Conservation (phyloP, 1,284 basidiomycete species). For the Boletus semigastroideus region DNA sequence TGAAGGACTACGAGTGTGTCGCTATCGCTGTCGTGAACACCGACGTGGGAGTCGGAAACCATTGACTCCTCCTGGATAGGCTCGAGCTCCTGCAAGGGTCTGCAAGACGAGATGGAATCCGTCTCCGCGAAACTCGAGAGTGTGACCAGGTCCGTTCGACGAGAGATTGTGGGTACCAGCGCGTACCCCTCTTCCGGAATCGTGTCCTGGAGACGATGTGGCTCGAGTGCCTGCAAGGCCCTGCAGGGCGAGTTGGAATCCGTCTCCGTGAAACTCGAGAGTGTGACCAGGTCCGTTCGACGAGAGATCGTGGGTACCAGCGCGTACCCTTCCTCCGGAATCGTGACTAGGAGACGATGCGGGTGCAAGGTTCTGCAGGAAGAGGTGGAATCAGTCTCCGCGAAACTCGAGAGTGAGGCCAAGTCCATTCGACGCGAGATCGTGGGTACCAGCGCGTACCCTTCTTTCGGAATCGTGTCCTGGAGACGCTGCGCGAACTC, state of each 20-base stretch:
- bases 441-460: too few species aligned
- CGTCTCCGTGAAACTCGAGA: not conserved
- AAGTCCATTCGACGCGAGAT: too few species aligned
- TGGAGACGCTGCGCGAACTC: conserved; percentile 3
- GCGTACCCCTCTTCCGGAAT: not conserved
- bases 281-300: not conserved
- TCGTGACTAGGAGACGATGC: not conserved
- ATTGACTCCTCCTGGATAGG: not conserved
- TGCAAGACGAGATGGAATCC: not conserved
- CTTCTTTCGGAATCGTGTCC: too few species aligned
- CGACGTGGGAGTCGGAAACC: not conserved
- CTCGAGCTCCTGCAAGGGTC: not conserved
- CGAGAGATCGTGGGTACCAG: not conserved
- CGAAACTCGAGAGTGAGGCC: too few species aligned
- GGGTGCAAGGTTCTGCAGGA: too few species aligned
- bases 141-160: not conserved
- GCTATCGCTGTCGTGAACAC: not conserved
- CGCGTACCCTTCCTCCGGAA: not conserved
- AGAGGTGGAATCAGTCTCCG: too few species aligned
- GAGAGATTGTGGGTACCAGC: not conserved
- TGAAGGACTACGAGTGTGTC: not conserved
- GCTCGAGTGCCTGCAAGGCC: not conserved
- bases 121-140: not conserved
- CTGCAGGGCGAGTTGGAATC: not conserved
- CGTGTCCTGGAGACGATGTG: not conserved